Base-by-base conservation (phyloP, 441 rosid genomes). In the Adansonia madagascariensis region DNA sequence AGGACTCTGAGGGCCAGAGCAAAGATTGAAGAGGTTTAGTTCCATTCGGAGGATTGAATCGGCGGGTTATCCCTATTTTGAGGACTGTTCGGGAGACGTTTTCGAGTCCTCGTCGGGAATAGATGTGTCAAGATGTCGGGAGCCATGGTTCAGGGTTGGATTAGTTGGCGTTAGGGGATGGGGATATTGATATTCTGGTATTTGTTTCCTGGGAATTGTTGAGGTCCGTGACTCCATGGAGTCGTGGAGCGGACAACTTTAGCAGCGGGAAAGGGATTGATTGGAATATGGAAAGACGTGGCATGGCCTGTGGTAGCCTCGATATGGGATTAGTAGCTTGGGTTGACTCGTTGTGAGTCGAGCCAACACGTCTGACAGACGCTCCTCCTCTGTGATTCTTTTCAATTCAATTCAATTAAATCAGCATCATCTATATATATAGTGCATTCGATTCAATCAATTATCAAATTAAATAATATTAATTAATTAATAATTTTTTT, bases 1-100 rank as follows among this genome's bases (percentile, higher is more conserved):
- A 92, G 91, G 61, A 89, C 88, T 78, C 79, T 87, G 83, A 92
- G 92, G 72, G 24, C 92, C 95, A 52, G 95, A 84, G 83, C 98
- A 91, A 43, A 90, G 80, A 84, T 86, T 87, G 89, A 93, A 93
- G 0, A 86, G 71, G 81, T 93, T 94, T 62, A 90, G 78, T 39
- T 88, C 89, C 91, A 94, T 89, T 8, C 77, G 60, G 41, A 31
- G 79, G 76, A 50, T 52, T 11, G 44, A 77, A 71, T 5, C 76
- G 80, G 77, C 76, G 77, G 49, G 46, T 73, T 70, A 76, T 35
- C 24, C 74, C 50, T 78, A 80, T 53, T 7, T 31, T 80, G 57
- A 55, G 88, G 84, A 60, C 78, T 24, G 62, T 82, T 24, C 0
- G 87, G 79, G 49, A 75, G 46, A 15, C 82, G 69, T 80, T 86